These are phyloP conservation scores for Phytophthora palmivora DNA, from an alignment of 352 stramenopile species.

Conservation along the genomic window DNA sequence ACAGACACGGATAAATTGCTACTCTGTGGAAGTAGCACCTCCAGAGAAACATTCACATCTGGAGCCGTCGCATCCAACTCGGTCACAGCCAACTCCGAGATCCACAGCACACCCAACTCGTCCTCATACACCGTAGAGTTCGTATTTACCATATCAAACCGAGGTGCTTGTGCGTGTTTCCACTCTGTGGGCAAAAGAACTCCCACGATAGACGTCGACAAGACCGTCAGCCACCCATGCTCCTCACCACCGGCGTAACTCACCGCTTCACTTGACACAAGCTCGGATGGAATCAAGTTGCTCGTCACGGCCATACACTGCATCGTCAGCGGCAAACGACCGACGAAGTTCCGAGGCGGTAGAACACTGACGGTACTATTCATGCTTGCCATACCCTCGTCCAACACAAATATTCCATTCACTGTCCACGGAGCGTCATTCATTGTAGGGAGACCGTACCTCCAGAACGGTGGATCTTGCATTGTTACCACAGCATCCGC, in stretches of 20 bases:
- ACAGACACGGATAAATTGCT: conserved; percentile 18
- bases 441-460: neutral
- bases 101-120: conserved; percentile 23
- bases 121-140: conserved; percentile 33
- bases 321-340: conserved; percentile 16
- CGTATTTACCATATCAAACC: conserved; percentile 12
- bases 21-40: conserved; percentile 21
- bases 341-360: conserved; percentile 23
- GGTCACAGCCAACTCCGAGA: conserved; percentile 21
- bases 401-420: conserved; percentile 14
- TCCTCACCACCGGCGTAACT: conserved; percentile 2
- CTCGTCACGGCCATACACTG: conserved; percentile 21
- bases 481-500: neutral
- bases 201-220: conserved; percentile 23
- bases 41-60: conserved; percentile 17
- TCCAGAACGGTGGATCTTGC: conserved; percentile 14
- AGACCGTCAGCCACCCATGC: conserved; percentile 24
- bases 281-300: conserved; percentile 25
- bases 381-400: conserved; percentile 10
- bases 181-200: conserved; percentile 12
- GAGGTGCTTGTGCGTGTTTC: conserved; percentile 28
- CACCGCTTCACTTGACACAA: conserved; percentile 5
- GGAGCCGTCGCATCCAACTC: conserved; percentile 16
- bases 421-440: neutral
- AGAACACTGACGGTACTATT: conserved; percentile 14